Evolutionary conservation across 805 yeast species (phyloP).

Genomic region (Barnettozyma sp.): DNA sequence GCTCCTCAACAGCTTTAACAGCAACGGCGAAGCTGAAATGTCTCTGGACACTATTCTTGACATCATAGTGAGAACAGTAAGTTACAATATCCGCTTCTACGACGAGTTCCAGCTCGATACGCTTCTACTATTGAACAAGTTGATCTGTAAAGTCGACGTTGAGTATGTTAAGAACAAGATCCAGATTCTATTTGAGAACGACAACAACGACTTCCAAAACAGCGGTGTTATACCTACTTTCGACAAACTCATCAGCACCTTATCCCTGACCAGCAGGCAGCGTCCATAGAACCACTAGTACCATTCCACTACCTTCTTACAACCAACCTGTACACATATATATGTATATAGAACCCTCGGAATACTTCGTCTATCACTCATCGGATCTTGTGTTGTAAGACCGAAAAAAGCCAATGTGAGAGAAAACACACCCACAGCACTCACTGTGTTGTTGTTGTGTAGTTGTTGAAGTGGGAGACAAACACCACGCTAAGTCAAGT

Average conservation of each 20-base stretch:
- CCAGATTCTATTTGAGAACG: slow-evolving; percentile 24
- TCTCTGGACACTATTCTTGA: slow-evolving; percentile 34
- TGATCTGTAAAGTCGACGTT: slow-evolving; percentile 31
- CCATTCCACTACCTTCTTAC: too few relatives aligned
- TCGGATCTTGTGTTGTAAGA: too few relatives aligned
- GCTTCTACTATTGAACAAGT: slow-evolving; percentile 37
- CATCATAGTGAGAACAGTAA: slow-evolving; percentile 41
- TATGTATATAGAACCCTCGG: too few relatives aligned
- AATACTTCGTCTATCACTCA: too few relatives aligned
- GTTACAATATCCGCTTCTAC: slow-evolving; percentile 64
- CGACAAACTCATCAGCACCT: slow-evolving; percentile 15
- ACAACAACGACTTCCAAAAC: slow-evolving; percentile 21
- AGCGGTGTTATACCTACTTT: slow-evolving; percentile 25
- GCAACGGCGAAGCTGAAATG: slow-evolving; percentile 16
- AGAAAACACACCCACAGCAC: too few relatives aligned
- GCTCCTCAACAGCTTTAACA: slow-evolving; percentile 15
- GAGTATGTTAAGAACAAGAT: slow-evolving; percentile 27
- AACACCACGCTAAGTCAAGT: too few relatives aligned
- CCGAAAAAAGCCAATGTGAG: too few relatives aligned
- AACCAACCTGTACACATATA: too few relatives aligned
- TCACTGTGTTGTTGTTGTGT: too few relatives aligned
- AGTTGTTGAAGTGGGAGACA: too few relatives aligned
- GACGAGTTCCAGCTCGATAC: slow-evolving; percentile 43
- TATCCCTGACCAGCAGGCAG: too few relatives aligned
- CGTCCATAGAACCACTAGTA: too few relatives aligned